Base-by-base conservation (phyloP, 768 basidiomycete genomes). In the Boletellus emodensis region DNA sequence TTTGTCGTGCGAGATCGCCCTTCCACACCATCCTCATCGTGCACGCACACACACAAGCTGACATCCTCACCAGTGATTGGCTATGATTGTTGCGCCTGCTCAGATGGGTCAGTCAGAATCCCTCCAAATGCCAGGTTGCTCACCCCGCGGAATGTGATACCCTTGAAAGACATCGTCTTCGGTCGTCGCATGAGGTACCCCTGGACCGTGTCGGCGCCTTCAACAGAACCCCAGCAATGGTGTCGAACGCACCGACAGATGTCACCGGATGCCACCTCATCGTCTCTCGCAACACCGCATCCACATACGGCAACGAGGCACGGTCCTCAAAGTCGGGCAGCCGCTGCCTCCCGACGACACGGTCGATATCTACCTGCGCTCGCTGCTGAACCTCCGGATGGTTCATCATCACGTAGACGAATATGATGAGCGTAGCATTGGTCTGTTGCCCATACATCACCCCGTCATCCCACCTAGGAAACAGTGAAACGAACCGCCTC, bases 1-100 rank as follows among this genome's bases (percentile, higher is more conserved):
- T 40, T 71, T 68, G 33, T 79, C 65, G 44, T 69, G 72, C 2
- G 71, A 66, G 46, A 78, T 69, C 1, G 71, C 69, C 76, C 75
- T 72, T 38, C 6, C 3, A 41, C 5, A 18, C 8, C 3, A n/a
- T 24, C 38, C 5, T 48, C 26, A 44, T 12, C 28, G 14, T 18
- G 9, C 13, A 4, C 15, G 1, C 20, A 28, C 5, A 13, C 20
- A 11, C 1, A 6, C 22, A 3, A n/a, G 22, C 0, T 14, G 18
- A 22, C 4, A 0, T 5, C 3, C 51, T 47, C 10, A 57, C 59
- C 59, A 61, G 15, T 50, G 6, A 24, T 60, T 61, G 2, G 48
- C 20, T 1, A 61, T 4, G 14, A 61, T 15, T 17, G 28, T 34
- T 3, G 46, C 49, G n/a, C 56, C 60, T 61, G 28, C 17, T 32